These are phyloP conservation scores for Beauveria brongniartii DNA, from an alignment of 2,329 filamentous ascomycete species.

Conservation along the genomic window DNA sequence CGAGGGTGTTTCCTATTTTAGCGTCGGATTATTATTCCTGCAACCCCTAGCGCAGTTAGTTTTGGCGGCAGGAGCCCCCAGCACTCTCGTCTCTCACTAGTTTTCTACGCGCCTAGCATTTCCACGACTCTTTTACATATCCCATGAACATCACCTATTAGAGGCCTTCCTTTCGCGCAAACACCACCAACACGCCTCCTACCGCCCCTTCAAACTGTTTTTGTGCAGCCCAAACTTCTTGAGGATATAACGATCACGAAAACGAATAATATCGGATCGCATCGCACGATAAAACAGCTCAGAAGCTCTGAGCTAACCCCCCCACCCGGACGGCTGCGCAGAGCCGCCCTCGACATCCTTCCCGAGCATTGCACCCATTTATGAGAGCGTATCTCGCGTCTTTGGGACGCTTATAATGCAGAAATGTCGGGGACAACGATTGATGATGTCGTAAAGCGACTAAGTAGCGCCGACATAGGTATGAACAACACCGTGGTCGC, in stretches of 20 bases:
- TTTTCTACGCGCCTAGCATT: constrained; percentile 29
- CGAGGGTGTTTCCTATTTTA: constrained; percentile 10
- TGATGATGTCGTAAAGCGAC: constrained; percentile 55
- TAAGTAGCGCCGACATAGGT: constrained; percentile 50
- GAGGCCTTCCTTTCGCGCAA: constrained; percentile 2
- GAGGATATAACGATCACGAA: too few species aligned
- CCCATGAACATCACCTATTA: neutral
- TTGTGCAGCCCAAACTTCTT: too few species aligned
- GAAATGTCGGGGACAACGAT: constrained; percentile 53
- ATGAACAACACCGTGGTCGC: constrained; percentile 13
- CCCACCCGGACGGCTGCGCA: neutral
- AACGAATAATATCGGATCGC: constrained; percentile 10
- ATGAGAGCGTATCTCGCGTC: constrained; percentile 29
- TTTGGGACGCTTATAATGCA: constrained; percentile 37
- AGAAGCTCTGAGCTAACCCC: constrained; percentile 10
- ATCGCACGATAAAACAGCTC: neutral
- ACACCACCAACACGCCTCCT: neutral
- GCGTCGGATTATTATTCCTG: constrained; percentile 27
- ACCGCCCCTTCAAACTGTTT: neutral
- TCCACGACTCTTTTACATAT: constrained; percentile 12
- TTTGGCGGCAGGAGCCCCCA: constrained; percentile 33
- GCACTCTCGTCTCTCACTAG: constrained; percentile 26
- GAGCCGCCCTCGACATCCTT: constrained; percentile 10
- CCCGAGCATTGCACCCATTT: constrained; percentile 17
- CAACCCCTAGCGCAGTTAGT: constrained; percentile 32